Conservation (phyloP, 1,284 basidiomycete species). For the Nidula niveotomentosa region DNA sequence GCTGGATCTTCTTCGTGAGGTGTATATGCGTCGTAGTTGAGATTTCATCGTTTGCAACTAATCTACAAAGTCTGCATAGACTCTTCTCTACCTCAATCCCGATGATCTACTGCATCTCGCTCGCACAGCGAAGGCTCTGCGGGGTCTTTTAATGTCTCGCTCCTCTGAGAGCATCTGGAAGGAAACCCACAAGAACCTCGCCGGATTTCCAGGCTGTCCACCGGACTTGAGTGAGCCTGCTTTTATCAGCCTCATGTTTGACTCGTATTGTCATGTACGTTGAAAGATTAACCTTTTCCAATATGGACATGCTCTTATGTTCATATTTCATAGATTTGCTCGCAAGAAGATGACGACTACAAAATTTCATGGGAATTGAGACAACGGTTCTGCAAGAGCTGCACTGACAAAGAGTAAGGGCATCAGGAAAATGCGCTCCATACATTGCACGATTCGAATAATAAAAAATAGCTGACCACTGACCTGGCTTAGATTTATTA, state of each 20-base stretch:
- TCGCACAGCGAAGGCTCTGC: conserved; percentile 20
- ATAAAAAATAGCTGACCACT: too few species aligned
- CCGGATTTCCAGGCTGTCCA: conserved; percentile 25
- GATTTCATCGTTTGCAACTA: background rate
- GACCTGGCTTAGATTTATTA: too few species aligned
- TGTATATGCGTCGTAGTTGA: background rate
- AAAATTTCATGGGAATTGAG: too few species aligned
- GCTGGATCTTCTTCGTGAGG: conserved; percentile 15
- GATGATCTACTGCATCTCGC: conserved; percentile 23
- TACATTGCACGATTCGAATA: too few species aligned
- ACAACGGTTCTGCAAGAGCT: too few species aligned
- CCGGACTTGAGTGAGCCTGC: conserved; percentile 25
- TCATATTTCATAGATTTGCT: too few species aligned
- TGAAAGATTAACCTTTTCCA: too few species aligned
- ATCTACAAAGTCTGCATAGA: conserved; percentile 8
- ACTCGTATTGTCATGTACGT: background rate
- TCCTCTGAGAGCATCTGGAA: conserved; percentile 21
- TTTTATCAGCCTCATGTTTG: conserved; percentile 26
- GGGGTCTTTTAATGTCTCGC: conserved; percentile 19
- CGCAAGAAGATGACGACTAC: too few species aligned
- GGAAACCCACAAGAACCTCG: conserved; percentile 12
- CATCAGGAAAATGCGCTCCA: too few species aligned
- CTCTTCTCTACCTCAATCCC: conserved; percentile 20
- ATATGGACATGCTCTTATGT: too few species aligned
- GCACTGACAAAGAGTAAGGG: too few species aligned